Percentiles rank a stretch among this genome's conserved stretches.
Conservation (phyloP, 495 filamentous ascomycete genomes). For the Tuber indicum region DNA sequence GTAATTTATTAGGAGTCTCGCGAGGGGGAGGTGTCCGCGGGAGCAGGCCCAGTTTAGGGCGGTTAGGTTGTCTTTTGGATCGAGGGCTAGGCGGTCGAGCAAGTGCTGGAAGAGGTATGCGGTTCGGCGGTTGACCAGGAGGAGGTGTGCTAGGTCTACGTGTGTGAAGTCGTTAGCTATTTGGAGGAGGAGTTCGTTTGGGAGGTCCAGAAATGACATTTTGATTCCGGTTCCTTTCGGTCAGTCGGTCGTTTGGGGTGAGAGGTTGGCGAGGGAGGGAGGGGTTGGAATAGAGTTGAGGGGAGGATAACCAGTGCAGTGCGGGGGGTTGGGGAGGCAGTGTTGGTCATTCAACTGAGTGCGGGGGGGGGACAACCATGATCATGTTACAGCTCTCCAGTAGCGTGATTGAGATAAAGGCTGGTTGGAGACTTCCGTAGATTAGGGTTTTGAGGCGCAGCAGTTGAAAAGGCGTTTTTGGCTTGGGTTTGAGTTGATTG, state of each 20-base stretch:
- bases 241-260: background rate
- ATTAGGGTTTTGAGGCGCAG: background rate
- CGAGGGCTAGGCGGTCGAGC: slow-evolving; percentile 4
- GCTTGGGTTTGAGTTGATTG: background rate
- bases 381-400: background rate
- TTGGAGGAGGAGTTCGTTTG: slow-evolving; percentile 6
- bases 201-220: slow-evolving; percentile 17
- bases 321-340: background rate
- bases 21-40: background rate
- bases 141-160: slow-evolving; percentile 4
- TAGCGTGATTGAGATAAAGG: background rate
- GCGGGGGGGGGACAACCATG: background rate
- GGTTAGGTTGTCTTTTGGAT: background rate
- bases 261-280: background rate
- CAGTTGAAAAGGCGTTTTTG: background rate
- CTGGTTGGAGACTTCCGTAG: background rate
- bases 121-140: slow-evolving; percentile 8
- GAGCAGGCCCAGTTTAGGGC: slow-evolving; percentile 13
- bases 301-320: background rate
- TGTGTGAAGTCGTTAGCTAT: slow-evolving; percentile 1
- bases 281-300: background rate
- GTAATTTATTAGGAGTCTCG: background rate
- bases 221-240: background rate
- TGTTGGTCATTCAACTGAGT: background rate
- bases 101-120: slow-evolving; percentile 7